Percentiles rank a stretch among this genome's conserved stretches.
Conservation (phyloP, 148 eudicot genomes). For the Tetragonia tetragonoides region DNA sequence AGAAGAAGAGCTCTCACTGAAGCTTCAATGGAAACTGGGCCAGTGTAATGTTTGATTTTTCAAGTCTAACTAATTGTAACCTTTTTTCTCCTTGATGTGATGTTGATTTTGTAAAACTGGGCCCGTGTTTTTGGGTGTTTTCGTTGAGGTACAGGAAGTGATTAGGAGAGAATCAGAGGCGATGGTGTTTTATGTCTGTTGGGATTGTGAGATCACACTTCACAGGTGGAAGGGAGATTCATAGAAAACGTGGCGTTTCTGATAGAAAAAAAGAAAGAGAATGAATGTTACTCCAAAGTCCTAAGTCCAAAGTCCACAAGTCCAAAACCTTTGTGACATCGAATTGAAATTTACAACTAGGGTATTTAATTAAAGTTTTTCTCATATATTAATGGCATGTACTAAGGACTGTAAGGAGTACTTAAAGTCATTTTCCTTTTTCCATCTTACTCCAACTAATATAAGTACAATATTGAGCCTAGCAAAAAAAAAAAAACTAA, state of each 20-base stretch:
- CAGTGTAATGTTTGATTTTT: slow-evolving; percentile 1
- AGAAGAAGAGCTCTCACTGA: slow-evolving; percentile 22
- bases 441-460: no score
- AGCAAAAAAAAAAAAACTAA: no score
- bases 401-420: no score
- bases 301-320: no score
- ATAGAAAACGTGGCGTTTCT: slow-evolving; percentile 4
- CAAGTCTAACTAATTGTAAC: neutral
- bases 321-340: neutral
- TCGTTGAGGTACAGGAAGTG: neutral
- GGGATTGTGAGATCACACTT: neutral
- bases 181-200: neutral
- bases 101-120: neutral
- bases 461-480: no score
- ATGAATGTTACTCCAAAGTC: neutral
- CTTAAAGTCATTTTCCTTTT: no score
- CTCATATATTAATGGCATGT: no score
- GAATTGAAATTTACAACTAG: no score
- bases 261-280: neutral
- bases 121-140: neutral
- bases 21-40: slow-evolving; percentile 22
- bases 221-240: neutral
- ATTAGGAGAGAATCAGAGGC: neutral
- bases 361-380: no score
- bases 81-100: neutral